A percentile compares a stretch with the other conserved stretches of the same genome.
Conservation (phyloP, 2,329 filamentous ascomycete genomes). For the Apiospora saccharicola region DNA sequence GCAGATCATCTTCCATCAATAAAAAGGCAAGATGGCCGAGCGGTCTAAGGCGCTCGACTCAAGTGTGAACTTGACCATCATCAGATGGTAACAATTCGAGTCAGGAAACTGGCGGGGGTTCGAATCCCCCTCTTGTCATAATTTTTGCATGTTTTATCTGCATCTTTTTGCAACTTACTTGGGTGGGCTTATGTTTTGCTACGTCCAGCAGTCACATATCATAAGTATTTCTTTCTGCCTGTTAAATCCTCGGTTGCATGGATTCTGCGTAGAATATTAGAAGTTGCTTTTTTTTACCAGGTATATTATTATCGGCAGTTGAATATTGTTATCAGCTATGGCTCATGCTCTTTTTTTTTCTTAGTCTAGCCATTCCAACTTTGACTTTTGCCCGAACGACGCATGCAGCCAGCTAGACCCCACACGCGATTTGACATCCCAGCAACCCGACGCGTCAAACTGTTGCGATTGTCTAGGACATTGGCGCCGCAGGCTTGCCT, state of each 20-base stretch:
- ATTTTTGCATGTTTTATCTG: neutral
- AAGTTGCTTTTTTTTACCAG: neutral
- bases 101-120: conserved; percentile 22
- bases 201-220: neutral
- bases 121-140: conserved; percentile 21
- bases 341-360: neutral
- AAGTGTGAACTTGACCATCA: conserved; percentile 7
- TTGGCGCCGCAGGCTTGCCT: neutral
- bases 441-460: neutral
- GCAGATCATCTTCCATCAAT: neutral
- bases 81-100: conserved; percentile 21
- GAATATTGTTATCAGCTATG: neutral
- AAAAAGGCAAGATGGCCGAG: conserved; percentile 18
- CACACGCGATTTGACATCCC: neutral
- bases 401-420: neutral
- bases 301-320: neutral
- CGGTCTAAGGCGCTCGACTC: conserved; percentile 21
- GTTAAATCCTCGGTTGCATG: neutral
- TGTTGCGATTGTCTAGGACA: neutral
- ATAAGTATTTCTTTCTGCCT: neutral
- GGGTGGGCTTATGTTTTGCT: neutral
- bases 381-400: neutral
- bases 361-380: neutral
- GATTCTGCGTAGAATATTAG: neutral
- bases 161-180: neutral